These are phyloP conservation scores for Suillus tomentosus DNA, from an alignment of 768 basidiomycete species.

Conservation along the genomic window DNA sequence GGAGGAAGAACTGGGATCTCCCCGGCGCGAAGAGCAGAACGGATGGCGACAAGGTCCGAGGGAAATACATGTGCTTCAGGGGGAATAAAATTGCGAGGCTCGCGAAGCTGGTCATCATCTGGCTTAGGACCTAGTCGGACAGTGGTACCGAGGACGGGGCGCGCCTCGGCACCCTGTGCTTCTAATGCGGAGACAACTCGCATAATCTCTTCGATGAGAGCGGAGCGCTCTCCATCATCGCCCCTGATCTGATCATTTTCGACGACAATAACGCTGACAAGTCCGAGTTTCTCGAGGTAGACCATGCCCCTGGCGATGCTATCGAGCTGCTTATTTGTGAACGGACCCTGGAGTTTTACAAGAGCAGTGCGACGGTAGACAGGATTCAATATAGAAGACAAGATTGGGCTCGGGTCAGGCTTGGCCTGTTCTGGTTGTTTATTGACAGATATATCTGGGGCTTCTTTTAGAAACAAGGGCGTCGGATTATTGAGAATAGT, in stretches of 20 bases:
- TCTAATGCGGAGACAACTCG: conserved; percentile 82
- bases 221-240: conserved; percentile 65
- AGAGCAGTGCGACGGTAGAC: conserved; percentile 85
- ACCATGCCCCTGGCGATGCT: conserved; percentile 93
- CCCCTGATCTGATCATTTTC: conserved; percentile 80
- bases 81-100: conserved; percentile 37
- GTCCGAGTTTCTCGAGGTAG: conserved; percentile 92
- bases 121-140: conserved; percentile 84
- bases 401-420: conserved; percentile 48
- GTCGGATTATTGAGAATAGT: conserved; percentile 29
- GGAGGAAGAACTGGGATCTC: conserved; percentile 97
- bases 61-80: conserved; percentile 83
- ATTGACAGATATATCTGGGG: conserved; percentile 17
- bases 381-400: conserved; percentile 83
- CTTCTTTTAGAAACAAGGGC: conserved; percentile 22
- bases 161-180: conserved; percentile 80
- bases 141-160: conserved; percentile 86
- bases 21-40: conserved; percentile 86
- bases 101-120: conserved; percentile 33
- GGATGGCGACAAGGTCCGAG: conserved; percentile 79
- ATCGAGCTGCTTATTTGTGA: conserved; percentile 89
- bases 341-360: conserved; percentile 96
- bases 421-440: conserved; percentile 40
- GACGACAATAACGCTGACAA: conserved; percentile 93
- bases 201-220: conserved; percentile 79